Conservation (phyloP, 1,284 basidiomycete genomes). For the Hymenochaete sp. region DNA sequence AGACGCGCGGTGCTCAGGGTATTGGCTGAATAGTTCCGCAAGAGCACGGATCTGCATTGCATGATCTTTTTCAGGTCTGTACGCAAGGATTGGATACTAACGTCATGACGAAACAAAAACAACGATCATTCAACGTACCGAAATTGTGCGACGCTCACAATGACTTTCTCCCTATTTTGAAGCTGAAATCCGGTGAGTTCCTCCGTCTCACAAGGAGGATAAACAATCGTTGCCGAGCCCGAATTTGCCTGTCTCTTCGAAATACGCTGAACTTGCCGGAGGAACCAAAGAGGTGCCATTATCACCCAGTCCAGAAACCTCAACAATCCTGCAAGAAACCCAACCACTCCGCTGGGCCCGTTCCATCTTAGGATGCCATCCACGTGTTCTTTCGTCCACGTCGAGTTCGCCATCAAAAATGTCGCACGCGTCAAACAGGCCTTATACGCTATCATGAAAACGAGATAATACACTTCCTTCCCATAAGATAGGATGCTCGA, state of each 20-base stretch:
- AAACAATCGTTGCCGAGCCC: constrained; percentile 51
- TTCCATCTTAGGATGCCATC: constrained; percentile 57
- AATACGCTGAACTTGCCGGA: constrained; percentile 17
- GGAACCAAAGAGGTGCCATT: constrained; percentile 20
- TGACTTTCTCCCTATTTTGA: constrained; percentile 42
- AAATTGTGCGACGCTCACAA: constrained; percentile 89
- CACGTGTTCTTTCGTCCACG: constrained; percentile 89
- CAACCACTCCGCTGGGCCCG: constrained; percentile 39
- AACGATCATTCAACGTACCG: constrained; percentile 40
- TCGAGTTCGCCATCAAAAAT: constrained; percentile 89
- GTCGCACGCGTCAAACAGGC: constrained; percentile 66
- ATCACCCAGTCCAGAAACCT: too few species aligned
- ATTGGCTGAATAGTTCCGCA: constrained; percentile 43
- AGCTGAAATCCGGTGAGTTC: constrained; percentile 62
- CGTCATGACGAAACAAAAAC: too few species aligned
- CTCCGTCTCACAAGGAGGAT: constrained; percentile 87
- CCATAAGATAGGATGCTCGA: constrained; percentile 50
- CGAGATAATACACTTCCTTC: constrained; percentile 84
- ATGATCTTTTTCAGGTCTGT: constrained; percentile 93
- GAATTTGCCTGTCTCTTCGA: constrained; percentile 20
- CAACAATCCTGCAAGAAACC: constrained; percentile 33
- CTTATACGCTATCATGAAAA: constrained; percentile 82
- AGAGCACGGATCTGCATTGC: constrained; percentile 72
- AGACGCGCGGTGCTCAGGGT: constrained; percentile 47
- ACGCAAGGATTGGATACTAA: too few species aligned